phyloP scores from a whole-genome alignment of 805 yeast species.

The Candida boidinii region DNA sequence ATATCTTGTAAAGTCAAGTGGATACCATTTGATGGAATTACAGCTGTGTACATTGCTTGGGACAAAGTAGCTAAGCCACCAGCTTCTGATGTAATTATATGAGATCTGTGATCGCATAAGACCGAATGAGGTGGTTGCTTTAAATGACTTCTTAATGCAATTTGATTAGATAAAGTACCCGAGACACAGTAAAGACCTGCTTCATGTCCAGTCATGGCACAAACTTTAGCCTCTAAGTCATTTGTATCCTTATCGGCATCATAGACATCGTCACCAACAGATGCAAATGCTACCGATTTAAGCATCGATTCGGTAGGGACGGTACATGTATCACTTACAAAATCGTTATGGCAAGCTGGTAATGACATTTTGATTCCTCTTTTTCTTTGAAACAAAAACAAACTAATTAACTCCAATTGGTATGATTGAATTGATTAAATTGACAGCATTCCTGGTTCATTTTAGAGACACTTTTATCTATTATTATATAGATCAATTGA shows the following conservation, averaged over 20 bases:
- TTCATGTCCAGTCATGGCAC: slow-evolving; percentile 65
- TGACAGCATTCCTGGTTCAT: no score
- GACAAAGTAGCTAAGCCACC: slow-evolving; percentile 86
- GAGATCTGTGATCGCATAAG: slow-evolving; percentile 80
- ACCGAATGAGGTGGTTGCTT: slow-evolving; percentile 81
- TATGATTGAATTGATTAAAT: no score
- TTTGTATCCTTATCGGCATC: slow-evolving; percentile 70
- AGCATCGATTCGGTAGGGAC: slow-evolving; percentile 75
- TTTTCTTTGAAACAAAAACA: no score
- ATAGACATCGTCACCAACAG: slow-evolving; percentile 86
- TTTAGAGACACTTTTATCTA: no score
- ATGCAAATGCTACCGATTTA: slow-evolving; percentile 43
- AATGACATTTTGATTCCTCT: slow-evolving; percentile 1
- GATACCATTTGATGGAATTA: slow-evolving; percentile 65
- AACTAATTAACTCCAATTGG: no score
- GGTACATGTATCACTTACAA: slow-evolving; percentile 82
- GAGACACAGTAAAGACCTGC: slow-evolving; percentile 79
- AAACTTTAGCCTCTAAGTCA: slow-evolving; percentile 54
- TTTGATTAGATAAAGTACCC: slow-evolving; percentile 87
- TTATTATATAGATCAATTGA: no score
- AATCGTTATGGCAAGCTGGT: slow-evolving; percentile 32
- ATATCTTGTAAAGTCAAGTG: slow-evolving; percentile 79
- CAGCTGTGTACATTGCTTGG: slow-evolving; percentile 87
- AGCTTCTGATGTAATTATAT: slow-evolving; percentile 77
- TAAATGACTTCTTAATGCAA: slow-evolving; percentile 70